These are phyloP conservation scores for Claviceps capensis DNA, from an alignment of 2,329 filamentous ascomycete species.

Conservation along the genomic window DNA sequence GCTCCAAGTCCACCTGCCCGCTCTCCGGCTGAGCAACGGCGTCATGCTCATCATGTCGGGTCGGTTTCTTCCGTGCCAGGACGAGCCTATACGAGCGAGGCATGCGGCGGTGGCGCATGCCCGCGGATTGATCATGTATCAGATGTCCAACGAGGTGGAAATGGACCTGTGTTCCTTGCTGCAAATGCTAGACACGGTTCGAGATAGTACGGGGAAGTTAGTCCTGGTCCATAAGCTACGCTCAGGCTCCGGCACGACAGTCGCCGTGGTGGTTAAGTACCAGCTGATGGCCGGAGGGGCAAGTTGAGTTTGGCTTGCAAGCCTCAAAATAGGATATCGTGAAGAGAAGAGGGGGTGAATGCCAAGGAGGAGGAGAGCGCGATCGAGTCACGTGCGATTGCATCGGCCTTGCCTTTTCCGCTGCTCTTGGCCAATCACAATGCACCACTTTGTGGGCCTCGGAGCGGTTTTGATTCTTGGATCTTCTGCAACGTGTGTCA, in stretches of 20 bases:
- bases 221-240: conserved; percentile 1
- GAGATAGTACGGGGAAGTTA: conserved; percentile 1
- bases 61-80: neutral
- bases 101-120: neutral
- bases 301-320: neutral
- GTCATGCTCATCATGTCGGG: conserved; percentile 1
- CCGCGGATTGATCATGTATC: conserved; percentile 1
- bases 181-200: neutral
- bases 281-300: neutral
- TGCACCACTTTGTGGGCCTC: no score
- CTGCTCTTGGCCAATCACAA: no score
- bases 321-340: neutral
- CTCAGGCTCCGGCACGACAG: neutral
- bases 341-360: neutral
- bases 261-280: conserved; percentile 3
- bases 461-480: no score
- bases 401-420: no score
- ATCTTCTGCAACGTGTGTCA: no score
- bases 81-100: neutral
- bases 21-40: neutral
- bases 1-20: neutral
- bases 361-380: no score
- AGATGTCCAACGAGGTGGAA: conserved; percentile 3
- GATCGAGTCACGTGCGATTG: no score
- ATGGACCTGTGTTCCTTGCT: conserved; percentile 1